Evolutionary conservation across 2,329 filamentous ascomycete genomes (phyloP), one percentile per base, ranked within the genome.

Genomic region (Penicillium nordicum): DNA sequence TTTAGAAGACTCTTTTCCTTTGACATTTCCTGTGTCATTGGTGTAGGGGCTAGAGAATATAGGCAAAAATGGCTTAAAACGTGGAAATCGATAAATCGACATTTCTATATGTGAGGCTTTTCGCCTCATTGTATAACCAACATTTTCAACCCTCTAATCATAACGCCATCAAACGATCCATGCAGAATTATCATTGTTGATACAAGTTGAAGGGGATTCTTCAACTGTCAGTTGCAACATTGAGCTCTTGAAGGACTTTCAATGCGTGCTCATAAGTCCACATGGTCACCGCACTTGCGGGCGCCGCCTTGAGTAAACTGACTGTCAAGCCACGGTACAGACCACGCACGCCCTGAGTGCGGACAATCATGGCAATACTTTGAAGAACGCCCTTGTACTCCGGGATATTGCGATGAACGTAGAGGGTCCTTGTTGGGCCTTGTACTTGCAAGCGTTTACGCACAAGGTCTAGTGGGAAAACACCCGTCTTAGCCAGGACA

Each of bases 361-460:
- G 79, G 56, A 92, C 66, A 57, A 97, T 96, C 59, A 80, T 77
- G 54, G 72, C 72, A 59, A 96, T 79, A 0, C 90, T 90, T 43
- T 78, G 79, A 4, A 85, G 65, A 0, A 95, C 85, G 4, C 86
- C 84, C 5, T 78, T 79, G 69, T 97, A 97, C 64, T 88, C 86
- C 1, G 94, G 94, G 10, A 97, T 96, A 68, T 96, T 91, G 66
- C 85, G 84, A 74, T 95, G 89, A 16, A 93, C 85, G 72, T 97
- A 99, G 61, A 80, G 80, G 37, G 76, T 76, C 59, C 92, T 81
- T 58, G 89, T 96, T 1, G 94, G 94, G 0, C 94, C 94, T 73
- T 99, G 94, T 4, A 99, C 92, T 76, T 99, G 94, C 63, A 99
- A 82, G 45, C 94, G 82, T 79, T 97, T 99, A 63, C 94, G 81